phyloP scores from a whole-genome alignment of 2,329 filamentous ascomycete species.

The Ophiostoma piceae region DNA sequence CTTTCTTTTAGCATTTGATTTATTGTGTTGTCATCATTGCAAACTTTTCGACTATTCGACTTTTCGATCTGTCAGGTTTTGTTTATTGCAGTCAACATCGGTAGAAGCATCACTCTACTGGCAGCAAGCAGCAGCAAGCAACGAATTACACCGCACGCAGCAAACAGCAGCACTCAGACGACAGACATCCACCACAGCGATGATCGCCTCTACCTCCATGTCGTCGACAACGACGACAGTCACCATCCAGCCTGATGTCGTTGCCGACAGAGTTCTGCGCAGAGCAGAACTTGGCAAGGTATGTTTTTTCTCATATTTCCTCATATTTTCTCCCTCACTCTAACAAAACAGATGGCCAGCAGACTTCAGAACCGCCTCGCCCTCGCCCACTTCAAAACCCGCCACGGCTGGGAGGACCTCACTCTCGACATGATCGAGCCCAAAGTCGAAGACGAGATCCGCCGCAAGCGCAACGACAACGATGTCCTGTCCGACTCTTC shows the following conservation, averaged over 20 bases:
- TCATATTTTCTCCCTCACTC: slow-evolving; percentile 13
- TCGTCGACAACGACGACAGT: slow-evolving; percentile 35
- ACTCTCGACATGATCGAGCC: slow-evolving; percentile 82
- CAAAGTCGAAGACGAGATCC: slow-evolving; percentile 71
- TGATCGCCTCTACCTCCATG: slow-evolving; percentile 26
- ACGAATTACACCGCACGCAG: background rate
- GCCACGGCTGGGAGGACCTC: slow-evolving; percentile 90
- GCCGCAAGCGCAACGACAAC: slow-evolving; percentile 63
- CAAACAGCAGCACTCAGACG: background rate
- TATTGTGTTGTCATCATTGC: background rate
- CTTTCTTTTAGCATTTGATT: slow-evolving; percentile 12
- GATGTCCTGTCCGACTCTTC: slow-evolving; percentile 83
- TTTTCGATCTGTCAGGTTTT: background rate
- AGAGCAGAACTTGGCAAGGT: slow-evolving; percentile 73
- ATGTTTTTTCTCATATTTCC: slow-evolving; percentile 31
- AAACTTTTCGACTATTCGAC: background rate
- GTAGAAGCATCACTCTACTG: background rate
- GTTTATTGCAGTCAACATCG: slow-evolving; percentile 1
- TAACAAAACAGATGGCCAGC: slow-evolving; percentile 70
- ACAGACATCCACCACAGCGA: slow-evolving; percentile 7
- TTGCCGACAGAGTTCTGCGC: slow-evolving; percentile 64
- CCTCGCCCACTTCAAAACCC: slow-evolving; percentile 93
- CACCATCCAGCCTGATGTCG: slow-evolving; percentile 59
- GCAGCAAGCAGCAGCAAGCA: background rate
- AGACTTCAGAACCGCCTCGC: slow-evolving; percentile 90